A percentile compares a stretch with the other conserved stretches of the same genome.
Conservation (phyloP, 495 filamentous ascomycete species). For the Cladorrhinum samala region DNA sequence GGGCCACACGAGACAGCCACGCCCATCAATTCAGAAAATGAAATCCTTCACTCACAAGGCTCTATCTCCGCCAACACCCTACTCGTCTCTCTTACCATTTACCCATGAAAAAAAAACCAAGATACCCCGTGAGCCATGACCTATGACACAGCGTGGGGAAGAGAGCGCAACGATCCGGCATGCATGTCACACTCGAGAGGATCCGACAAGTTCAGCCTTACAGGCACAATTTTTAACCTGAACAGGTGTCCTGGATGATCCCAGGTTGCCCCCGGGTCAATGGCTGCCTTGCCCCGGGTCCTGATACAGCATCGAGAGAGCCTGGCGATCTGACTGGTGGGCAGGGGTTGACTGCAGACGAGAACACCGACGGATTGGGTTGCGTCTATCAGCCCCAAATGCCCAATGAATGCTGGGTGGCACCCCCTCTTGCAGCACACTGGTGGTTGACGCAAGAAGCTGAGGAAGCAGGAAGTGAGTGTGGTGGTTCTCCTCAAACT, state of each 20-base stretch:
- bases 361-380: not conserved
- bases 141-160: not conserved
- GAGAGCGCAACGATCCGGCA: not conserved
- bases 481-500: no score
- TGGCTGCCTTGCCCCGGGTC: not conserved
- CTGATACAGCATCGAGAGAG: not conserved
- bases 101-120: no score
- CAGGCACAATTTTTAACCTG: not conserved
- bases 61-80: no score
- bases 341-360: not conserved
- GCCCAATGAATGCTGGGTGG: not conserved
- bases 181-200: not conserved
- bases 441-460: not conserved
- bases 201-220: not conserved
- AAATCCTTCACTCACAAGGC: no score
- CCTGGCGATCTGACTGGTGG: not conserved
- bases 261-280: not conserved
- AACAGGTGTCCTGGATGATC: no score
- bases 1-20: not conserved
- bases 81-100: no score
- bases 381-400: slow-evolving; percentile 1
- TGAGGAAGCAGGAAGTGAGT: not conserved
- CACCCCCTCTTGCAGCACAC: not conserved
- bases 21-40: not conserved
- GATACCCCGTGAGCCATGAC: not conserved